phyloP scores from a whole-genome alignment of 306 rosid genomes.

The Cicer judaicum region DNA sequence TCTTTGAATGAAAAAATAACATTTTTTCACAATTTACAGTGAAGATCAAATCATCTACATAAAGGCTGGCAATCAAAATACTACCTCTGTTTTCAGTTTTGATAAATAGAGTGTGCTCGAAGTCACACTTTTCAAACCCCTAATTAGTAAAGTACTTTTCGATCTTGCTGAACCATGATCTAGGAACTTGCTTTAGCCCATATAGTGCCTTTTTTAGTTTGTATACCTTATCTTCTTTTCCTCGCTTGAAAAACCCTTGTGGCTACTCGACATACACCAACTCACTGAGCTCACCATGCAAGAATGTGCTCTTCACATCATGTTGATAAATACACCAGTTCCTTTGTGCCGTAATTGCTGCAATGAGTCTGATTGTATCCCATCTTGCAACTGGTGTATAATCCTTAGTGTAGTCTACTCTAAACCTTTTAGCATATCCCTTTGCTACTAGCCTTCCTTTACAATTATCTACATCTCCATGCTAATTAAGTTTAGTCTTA shows the following conservation, averaged over 20 bases:
- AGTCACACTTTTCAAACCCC: background rate
- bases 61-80: background rate
- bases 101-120: background rate
- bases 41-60: background rate
- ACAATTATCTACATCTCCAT: background rate
- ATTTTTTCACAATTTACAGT: too few relatives aligned
- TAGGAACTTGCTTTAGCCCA: background rate
- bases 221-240: background rate
- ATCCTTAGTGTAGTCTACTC: background rate
- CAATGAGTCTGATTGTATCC: background rate
- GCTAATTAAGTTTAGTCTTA: slow-evolving; percentile 13
- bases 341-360: background rate
- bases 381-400: background rate
- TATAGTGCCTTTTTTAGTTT: background rate
- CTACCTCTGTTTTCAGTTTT: background rate
- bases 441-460: background rate
- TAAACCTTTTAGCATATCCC: background rate
- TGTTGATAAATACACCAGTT: background rate
- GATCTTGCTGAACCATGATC: background rate
- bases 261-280: background rate
- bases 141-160: background rate
- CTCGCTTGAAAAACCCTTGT: background rate
- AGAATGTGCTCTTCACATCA: background rate
- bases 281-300: background rate
- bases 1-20: too few relatives aligned